Evolutionary conservation across 1,284 basidiomycete species (phyloP).

Genomic region (Chondrostereum purpureum): DNA sequence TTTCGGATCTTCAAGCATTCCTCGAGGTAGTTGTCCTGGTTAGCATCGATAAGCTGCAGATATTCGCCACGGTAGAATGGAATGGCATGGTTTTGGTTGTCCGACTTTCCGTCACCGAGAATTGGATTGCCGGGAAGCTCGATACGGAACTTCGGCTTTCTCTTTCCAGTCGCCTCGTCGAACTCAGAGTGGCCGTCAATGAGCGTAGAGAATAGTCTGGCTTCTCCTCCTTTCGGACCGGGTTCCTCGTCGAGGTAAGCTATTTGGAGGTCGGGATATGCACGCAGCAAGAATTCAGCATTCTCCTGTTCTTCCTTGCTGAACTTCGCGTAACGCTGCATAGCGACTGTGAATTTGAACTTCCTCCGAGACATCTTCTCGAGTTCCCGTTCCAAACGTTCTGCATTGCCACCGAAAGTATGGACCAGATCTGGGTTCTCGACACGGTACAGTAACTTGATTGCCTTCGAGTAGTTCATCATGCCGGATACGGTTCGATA

Average conservation of each 20-base stretch:
- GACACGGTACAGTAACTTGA: constrained; percentile 98
- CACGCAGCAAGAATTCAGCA: constrained; percentile 95
- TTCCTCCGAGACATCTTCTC: constrained; percentile 97
- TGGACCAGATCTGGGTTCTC: constrained; percentile 99
- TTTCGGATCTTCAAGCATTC: constrained; percentile 99
- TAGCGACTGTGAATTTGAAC: constrained; percentile 98
- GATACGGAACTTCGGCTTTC: constrained; percentile 96
- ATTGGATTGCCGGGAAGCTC: constrained; percentile 99
- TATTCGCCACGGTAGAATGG: constrained; percentile 99
- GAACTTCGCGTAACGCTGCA: constrained; percentile 99
- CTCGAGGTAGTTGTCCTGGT: constrained; percentile 99
- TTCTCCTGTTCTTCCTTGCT: constrained; percentile 99
- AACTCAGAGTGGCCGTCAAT: constrained; percentile 98
- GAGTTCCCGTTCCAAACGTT: constrained; percentile 92
- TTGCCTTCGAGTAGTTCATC: constrained; percentile 99
- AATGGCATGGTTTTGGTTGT: constrained; percentile 99
- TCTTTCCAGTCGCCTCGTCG: constrained; percentile 81
- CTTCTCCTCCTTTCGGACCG: constrained; percentile 82
- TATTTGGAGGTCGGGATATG: constrained; percentile 98
- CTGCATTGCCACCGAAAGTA: constrained; percentile 94
- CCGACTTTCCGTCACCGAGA: constrained; percentile 97
- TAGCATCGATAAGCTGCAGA: constrained; percentile 98
- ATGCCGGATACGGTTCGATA: constrained; percentile 99
- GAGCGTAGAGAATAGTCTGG: constrained; percentile 86
- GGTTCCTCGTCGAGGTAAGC: constrained; percentile 98